A percentile compares a stretch with the other conserved stretches of the same genome.
Conservation (phyloP, 163 green algal species). For the Prototheca wickerhamii region DNA sequence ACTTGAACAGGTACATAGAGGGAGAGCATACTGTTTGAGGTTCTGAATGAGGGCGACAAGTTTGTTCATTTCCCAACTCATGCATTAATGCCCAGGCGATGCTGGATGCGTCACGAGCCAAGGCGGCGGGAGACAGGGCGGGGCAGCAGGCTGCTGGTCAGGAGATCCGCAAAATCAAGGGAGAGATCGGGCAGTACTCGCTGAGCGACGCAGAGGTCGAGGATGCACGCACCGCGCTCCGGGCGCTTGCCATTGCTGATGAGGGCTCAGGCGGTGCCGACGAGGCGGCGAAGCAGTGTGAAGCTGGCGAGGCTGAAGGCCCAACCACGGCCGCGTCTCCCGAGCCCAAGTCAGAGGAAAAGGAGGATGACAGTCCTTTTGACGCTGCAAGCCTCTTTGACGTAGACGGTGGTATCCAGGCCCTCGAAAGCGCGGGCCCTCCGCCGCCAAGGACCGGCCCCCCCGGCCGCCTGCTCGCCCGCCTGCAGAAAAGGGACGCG, state of each 20-base stretch:
- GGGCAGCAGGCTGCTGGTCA: constrained; percentile 60
- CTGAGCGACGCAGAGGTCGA: constrained; percentile 29
- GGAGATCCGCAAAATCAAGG: constrained; percentile 62
- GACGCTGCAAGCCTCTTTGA: constrained; percentile 20
- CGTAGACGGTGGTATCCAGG: constrained; percentile 10
- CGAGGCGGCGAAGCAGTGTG: background rate
- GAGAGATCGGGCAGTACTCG: constrained; percentile 54
- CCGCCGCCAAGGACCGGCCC: background rate
- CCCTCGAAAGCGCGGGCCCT: background rate
- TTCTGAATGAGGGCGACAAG: background rate
- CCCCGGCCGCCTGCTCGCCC: background rate
- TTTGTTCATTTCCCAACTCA: background rate
- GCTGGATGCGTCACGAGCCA: constrained; percentile 40
- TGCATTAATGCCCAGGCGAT: constrained; percentile 20
- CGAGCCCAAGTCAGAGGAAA: background rate
- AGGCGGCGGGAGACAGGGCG: constrained; percentile 50
- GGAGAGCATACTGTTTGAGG: background rate
- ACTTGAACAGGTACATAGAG: constrained; percentile 16
- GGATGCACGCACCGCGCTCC: background rate
- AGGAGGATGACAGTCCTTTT: constrained; percentile 12
- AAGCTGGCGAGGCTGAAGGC: no score
- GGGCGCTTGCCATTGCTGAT: background rate
- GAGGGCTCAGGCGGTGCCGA: background rate
- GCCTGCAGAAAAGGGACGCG: constrained; percentile 5
- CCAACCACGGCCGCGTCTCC: no score